Base-by-base conservation (phyloP, 31 red algal genomes). In the Endocladia muricata region DNA sequence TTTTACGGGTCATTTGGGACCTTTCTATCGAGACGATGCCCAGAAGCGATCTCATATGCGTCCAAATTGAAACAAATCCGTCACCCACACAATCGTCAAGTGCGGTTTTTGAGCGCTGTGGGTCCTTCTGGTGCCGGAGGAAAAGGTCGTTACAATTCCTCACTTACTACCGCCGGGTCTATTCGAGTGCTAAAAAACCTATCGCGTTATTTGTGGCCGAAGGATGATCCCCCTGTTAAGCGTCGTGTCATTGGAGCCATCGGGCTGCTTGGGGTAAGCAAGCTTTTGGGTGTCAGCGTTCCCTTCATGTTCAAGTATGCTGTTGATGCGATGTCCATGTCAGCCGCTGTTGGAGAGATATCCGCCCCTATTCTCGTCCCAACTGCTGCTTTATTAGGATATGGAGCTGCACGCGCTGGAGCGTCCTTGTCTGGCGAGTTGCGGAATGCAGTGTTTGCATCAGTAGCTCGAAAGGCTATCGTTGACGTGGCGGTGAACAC, bases 251-350 rank as follows among this genome's bases (percentile, higher is more conserved):
- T 78, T 4, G 25, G 75, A 8, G 81, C 97, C 15, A 9, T 99
- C 33, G 89, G 55, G 7, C 72, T 96, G 3, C 79, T 99, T 7
- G 73, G 68, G 6, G 89, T 52, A 17, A 79, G 73, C 40, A 96
- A 96, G 67, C 26, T 84, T 31, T 36, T 96, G 23, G 85, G 75
- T 26, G 92, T 99, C 2, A 75, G 68, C 40, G 93, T 95, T 5
- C 96, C 96, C 2, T 92, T 99, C 61, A 56, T 95, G 22, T 96
- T 96, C 61, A 99, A 99, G 41, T 82, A 78, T 49, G 83, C 93
- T 17, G 87, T 99, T 36, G 97, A 99, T 73, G 77, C 76, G 21
- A 74, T 96, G 4, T 73, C 88, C 6, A 39, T 55, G 3, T 58
- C 74, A 0, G 23, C 76, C 17, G 35, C 68, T 28, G 67, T 70